Evolutionary conservation across 1,284 basidiomycete species (phyloP).

Genomic region (Fomitopsis pinicola): DNA sequence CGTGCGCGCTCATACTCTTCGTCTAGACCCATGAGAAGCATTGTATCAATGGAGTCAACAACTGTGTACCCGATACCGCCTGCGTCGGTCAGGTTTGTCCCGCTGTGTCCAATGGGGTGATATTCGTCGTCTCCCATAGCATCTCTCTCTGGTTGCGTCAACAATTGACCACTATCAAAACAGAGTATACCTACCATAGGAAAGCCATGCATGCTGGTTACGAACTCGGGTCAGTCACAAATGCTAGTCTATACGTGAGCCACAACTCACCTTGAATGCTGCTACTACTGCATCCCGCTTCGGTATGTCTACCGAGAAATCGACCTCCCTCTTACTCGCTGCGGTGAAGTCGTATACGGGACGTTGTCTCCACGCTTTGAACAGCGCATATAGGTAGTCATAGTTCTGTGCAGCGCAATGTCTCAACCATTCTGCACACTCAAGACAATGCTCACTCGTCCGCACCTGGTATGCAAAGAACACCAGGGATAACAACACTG

Average conservation of each 20-base stretch:
- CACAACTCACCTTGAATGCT: slow-evolving; percentile 67
- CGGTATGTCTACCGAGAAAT: slow-evolving; percentile 50
- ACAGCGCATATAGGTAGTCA: slow-evolving; percentile 8
- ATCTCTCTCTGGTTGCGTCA: slow-evolving; percentile 61
- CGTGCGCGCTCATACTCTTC: slow-evolving; percentile 79
- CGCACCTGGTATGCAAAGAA: slow-evolving; percentile 9
- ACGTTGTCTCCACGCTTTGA: slow-evolving; percentile 14
- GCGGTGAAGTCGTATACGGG: slow-evolving; percentile 11
- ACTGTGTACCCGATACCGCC: slow-evolving; percentile 87
- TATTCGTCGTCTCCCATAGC: slow-evolving; percentile 90
- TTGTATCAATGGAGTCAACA: slow-evolving; percentile 80
- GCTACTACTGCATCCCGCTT: slow-evolving; percentile 68
- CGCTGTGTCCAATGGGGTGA: slow-evolving; percentile 74
- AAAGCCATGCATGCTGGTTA: slow-evolving; percentile 70
- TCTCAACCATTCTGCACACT: not conserved
- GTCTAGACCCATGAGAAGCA: slow-evolving; percentile 81
- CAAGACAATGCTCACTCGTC: not conserved
- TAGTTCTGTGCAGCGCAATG: slow-evolving; percentile 7
- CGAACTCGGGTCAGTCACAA: slow-evolving; percentile 6
- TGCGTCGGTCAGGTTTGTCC: slow-evolving; percentile 68
- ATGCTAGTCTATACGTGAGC: no score
- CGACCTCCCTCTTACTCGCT: slow-evolving; percentile 14
- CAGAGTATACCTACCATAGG: slow-evolving; percentile 56
- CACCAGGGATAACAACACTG: not conserved
- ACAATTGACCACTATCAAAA: slow-evolving; percentile 1